phyloP scores from a whole-genome alignment of 306 rosid species.

The Corylus heterophylla region DNA sequence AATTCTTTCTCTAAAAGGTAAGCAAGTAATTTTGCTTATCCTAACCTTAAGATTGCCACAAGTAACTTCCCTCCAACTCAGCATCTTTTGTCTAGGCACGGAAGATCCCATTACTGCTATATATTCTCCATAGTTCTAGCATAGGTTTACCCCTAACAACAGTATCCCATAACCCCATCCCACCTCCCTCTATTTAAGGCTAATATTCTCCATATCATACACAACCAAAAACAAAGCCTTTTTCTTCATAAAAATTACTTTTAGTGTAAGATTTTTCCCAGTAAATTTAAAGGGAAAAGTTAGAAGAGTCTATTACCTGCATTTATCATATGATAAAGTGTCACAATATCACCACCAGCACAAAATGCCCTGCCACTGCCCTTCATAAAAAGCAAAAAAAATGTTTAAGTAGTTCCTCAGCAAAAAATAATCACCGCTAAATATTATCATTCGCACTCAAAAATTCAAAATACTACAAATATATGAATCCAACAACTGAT shows the following conservation, averaged over 20 bases:
- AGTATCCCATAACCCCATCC: background rate
- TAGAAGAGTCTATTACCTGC: conserved; percentile 40
- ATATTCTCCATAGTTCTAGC: background rate
- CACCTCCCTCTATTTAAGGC: background rate
- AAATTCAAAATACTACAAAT: background rate
- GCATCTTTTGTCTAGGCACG: background rate
- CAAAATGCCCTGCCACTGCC: conserved; percentile 87
- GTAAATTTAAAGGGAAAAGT: background rate
- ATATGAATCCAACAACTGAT: background rate
- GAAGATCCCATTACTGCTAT: background rate
- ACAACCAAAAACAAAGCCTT: background rate
- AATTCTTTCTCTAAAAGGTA: too few relatives aligned
- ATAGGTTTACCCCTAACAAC: background rate
- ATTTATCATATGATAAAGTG: conserved; percentile 55
- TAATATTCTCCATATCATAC: background rate
- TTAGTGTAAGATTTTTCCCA: background rate
- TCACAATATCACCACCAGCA: conserved; percentile 92
- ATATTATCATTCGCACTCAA: background rate
- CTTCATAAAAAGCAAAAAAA: conserved; percentile 44
- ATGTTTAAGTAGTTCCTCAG: conserved; percentile 15
- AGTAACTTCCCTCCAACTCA: background rate
- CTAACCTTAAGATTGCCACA: background rate
- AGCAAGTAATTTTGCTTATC: too few relatives aligned
- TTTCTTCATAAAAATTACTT: background rate
- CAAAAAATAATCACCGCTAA: background rate